Percentiles rank a stretch among this genome's conserved stretches.
Evolutionary conservation across 164 flowering plant species (phyloP).

Genomic region (Magnolia changhungtana): DNA sequence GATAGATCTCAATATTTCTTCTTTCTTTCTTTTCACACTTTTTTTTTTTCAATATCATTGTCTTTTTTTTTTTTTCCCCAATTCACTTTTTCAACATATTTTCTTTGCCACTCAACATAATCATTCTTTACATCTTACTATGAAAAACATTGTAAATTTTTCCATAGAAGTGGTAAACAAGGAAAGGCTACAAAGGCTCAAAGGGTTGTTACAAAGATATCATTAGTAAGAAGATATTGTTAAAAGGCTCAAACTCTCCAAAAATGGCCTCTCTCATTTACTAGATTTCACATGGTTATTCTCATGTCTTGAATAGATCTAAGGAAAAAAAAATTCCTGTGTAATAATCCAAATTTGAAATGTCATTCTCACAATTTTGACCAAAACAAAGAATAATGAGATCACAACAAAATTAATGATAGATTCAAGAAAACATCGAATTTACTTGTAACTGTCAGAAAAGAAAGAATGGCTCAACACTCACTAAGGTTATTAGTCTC

Average conservation of each 20-base stretch:
- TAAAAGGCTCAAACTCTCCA: background rate
- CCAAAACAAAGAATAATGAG: background rate
- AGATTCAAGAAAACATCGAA: background rate
- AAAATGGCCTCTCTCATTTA: background rate
- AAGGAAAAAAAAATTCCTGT: too few species aligned
- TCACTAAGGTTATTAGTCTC: background rate
- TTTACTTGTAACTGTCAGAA: background rate
- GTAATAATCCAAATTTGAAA: too few species aligned
- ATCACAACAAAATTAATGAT: background rate
- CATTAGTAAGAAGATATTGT: too few species aligned
- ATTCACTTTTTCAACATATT: too few species aligned
- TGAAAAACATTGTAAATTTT: background rate
- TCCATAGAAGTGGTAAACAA: background rate
- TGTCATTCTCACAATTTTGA: too few species aligned
- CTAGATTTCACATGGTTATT: background rate
- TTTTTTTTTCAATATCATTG: background rate
- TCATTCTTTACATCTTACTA: too few species aligned
- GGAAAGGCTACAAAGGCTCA: background rate
- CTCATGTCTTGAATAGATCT: background rate
- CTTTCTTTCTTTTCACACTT: too few species aligned
- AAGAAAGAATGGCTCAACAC: background rate
- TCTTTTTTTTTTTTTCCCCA: too few species aligned
- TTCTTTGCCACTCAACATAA: too few species aligned
- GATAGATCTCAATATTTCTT: too few species aligned
- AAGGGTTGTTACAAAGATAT: background rate